A percentile compares a stretch with the other conserved stretches of the same genome.
Conservation (phyloP, 352 stramenopile species). For the Pythium grandisporangium region DNA sequence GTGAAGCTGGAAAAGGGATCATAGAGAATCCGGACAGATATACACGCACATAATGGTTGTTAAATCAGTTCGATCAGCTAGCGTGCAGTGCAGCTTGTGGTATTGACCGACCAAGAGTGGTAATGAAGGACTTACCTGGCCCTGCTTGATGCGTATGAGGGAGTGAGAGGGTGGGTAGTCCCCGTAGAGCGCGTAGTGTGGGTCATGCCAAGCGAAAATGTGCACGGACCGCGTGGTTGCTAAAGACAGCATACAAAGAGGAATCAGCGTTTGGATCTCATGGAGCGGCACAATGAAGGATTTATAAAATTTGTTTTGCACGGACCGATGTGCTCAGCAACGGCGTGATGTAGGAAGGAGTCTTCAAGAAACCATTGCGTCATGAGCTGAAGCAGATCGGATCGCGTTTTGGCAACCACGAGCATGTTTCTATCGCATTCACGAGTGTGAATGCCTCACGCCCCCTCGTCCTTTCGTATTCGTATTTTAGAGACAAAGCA, state of each 20-base stretch:
- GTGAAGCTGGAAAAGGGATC: slow-evolving; percentile 24
- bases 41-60: background rate
- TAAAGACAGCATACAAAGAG: no score
- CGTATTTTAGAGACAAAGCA: no score
- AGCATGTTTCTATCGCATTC: background rate
- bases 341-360: background rate
- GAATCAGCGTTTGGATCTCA: no score
- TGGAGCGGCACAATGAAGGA: no score
- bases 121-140: slow-evolving; percentile 10
- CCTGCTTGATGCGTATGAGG: slow-evolving; percentile 13
- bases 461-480: no score
- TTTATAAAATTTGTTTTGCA: no score
- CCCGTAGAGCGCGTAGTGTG: slow-evolving; percentile 5
- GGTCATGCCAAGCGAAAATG: background rate
- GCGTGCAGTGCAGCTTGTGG: no score
- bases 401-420: slow-evolving; percentile 11
- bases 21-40: no score
- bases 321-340: no score
- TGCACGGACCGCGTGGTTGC: no score
- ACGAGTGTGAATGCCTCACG: no score
- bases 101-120: no score
- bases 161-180: slow-evolving; percentile 5
- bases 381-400: slow-evolving; percentile 5
- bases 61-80: background rate
- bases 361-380: slow-evolving; percentile 11